Conservation (phyloP, 805 yeast species). For the Vanderwaltozyma tropicalis region DNA sequence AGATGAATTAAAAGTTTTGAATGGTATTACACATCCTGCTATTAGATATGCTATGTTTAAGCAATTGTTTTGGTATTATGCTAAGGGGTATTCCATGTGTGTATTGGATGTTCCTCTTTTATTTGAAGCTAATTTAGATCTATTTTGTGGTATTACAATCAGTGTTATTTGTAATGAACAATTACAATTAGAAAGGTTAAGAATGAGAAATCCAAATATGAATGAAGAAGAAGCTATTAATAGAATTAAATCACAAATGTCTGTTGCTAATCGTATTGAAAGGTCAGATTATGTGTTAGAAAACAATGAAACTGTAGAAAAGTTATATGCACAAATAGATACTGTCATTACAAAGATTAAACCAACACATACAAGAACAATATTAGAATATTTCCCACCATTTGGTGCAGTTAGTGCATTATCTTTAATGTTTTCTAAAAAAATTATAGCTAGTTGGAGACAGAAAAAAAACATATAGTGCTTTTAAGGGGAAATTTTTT, state of each 20-base stretch:
- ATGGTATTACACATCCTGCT: conserved; percentile 80
- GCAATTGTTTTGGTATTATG: conserved; percentile 47
- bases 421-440: conserved; percentile 20
- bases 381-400: conserved; percentile 34
- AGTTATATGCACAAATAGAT: conserved; percentile 37
- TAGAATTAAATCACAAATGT: conserved; percentile 71
- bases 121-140: conserved; percentile 68
- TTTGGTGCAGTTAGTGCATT: conserved; percentile 29
- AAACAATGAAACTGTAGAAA: conserved; percentile 42
- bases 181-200: conserved; percentile 53
- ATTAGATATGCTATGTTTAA: conserved; percentile 53
- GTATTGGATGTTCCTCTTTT: conserved; percentile 83
- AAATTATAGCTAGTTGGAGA: conserved; percentile 6
- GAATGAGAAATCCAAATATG: conserved; percentile 57
- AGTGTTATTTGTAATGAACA: conserved; percentile 54
- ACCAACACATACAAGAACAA: conserved; percentile 29
- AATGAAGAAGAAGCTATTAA: conserved; percentile 54
- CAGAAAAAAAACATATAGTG: not conserved
- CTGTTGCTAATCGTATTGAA: conserved; percentile 43
- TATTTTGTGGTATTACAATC: conserved; percentile 58
- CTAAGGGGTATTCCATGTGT: conserved; percentile 48
- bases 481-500: too few species aligned
- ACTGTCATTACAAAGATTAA: conserved; percentile 27
- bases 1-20: conserved; percentile 47
- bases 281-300: conserved; percentile 59